Base-by-base conservation (phyloP, 768 basidiomycete genomes). In the Phlegmacium glaucopus region DNA sequence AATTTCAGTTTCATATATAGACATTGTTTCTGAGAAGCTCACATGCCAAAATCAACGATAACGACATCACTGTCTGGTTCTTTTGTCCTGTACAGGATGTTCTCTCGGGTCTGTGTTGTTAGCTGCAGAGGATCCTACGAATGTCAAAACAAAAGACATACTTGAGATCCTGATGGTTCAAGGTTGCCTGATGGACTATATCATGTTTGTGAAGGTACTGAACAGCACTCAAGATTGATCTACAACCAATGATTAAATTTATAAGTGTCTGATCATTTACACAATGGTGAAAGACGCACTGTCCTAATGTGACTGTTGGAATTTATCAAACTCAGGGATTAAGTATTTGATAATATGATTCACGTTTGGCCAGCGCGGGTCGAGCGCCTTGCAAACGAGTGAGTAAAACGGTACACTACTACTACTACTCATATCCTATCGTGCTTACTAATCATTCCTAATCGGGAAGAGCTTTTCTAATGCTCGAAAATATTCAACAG, bases 11-110 rank as follows among this genome's bases (percentile, higher is more conserved):
- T 40, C 26, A 38, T 18, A 6, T 36, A 22, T n/a, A 29, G 25
- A 16, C 42, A 39, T 25, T n/a, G 29, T 29, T 40, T 46, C 17
- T 34, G 44, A 15, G 17, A 36, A 25, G 68, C 85, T 13, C 56
- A 92, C 90, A 99, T 97, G 54, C 96, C 96, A 60, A 99, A 99
- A 66, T 98, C 96, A 6, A 83, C 94, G 36, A 98, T 93, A 47
- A 99, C 94, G 42, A 98, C 78, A 53, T 87, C 87, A 13, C 89
- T 90, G 13, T 86, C 74, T 9, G 74, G 61, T 2, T 81, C 86
- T 54, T 74, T 82, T 4, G 88, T 90, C 34, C 90, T 82, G 62
- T 92, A 97, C 4, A 99, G 75, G 49, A 99, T 94, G 62, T 98
- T 98, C 67, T n/a, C n/a, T 99, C 96, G 0, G 96, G 96, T 64